Conservation (phyloP, 2,329 filamentous ascomycete genomes). For the Diaporthe sp. region DNA sequence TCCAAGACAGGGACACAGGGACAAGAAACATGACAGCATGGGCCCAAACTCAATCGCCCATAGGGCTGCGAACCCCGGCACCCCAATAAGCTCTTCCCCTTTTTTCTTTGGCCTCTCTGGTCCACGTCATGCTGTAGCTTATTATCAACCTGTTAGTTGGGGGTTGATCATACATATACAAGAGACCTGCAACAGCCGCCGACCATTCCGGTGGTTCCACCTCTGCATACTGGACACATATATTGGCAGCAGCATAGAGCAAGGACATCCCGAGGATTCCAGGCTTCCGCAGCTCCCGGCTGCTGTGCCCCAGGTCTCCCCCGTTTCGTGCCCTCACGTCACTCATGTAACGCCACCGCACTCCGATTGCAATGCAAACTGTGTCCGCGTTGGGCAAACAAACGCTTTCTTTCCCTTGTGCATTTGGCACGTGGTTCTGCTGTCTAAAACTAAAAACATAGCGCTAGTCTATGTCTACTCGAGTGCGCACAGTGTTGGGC, state of each 20-base stretch:
- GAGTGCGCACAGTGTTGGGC: background rate
- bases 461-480: background rate
- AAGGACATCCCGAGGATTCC: background rate
- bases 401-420: background rate
- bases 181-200: background rate
- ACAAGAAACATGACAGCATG: conserved; percentile 2
- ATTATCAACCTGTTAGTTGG: background rate
- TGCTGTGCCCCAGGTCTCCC: background rate
- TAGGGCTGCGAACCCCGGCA: background rate
- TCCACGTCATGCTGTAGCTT: background rate
- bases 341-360: background rate
- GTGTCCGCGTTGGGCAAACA: background rate
- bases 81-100: background rate
- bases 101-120: background rate
- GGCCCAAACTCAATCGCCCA: conserved; percentile 27
- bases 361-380: background rate
- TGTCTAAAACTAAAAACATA: background rate
- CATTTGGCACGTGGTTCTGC: background rate
- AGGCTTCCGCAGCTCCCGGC: conserved; percentile 9
- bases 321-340: background rate
- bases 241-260: too few relatives aligned
- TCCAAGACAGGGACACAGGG: conserved; percentile 19
- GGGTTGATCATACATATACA: background rate
- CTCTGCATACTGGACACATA: background rate
- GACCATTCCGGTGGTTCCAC: background rate